Evolutionary conservation across 257 asterid species (phyloP), one percentile per base, ranked within the genome.

Genomic region (Ballota nigra): DNA sequence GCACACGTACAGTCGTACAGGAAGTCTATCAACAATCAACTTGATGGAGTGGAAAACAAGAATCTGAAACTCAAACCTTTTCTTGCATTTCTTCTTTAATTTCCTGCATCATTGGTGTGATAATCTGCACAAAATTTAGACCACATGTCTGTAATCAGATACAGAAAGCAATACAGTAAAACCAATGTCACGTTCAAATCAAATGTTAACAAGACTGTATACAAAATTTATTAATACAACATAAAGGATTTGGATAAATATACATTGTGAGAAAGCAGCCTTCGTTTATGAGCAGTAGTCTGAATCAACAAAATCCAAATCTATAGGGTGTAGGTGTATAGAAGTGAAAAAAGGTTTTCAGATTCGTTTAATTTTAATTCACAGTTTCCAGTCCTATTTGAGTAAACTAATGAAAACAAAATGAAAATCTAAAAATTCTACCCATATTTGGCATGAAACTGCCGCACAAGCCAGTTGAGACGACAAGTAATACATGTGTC

Each of bases 31-130:
- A 38, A 68, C 26, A 61, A 66, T 68, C 79, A 68, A 75, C 78
- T 47, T 15, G 58, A 60, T 16, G 69, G 70, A 41, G 60, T 40
- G 13, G 34, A 24, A 34, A 68, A 67, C 31, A 59, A 71, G 63
- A 64, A 23, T 41, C 60, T 34, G 68, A 66, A 57, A 68, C 66
- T 34, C 81, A 66, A 88, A 94, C 99, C 87, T 72, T 81, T 69
- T 82, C 81, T 33, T 83, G 71, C 95, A 91, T 91, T 79, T 94
- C 99, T 66, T 86, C 89, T 57, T 83, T 84, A 43, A 94, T 71
- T 77, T 75, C 90, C 86, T 94, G 97, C 82, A 94, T 34, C 40
- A 75, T 67, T 51, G 98, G 97, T 70, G 84, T 81, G 72, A 94
- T 52, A 74, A 91, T 87, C 99, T 94, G 93, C 86, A 79, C 52